Conservation (phyloP, 129 eudicot genomes). For the Tanacetum coccineum region DNA sequence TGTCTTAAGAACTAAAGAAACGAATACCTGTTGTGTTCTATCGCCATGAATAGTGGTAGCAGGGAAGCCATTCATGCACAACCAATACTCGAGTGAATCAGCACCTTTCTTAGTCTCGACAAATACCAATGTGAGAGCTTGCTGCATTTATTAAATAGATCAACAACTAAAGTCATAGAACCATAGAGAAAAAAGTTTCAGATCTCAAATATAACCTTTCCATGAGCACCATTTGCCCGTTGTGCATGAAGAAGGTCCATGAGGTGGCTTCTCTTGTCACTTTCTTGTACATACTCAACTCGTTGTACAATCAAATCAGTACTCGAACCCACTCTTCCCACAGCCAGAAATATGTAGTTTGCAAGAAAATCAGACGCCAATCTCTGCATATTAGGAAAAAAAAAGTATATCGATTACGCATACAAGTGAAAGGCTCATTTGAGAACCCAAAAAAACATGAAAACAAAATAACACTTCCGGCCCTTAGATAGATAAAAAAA, state of each 20-base stretch:
- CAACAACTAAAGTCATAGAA: conserved; percentile 5
- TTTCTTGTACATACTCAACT: conserved; percentile 80
- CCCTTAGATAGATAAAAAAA: too few relatives aligned
- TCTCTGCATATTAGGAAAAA: conserved; percentile 49
- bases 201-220: conserved; percentile 44
- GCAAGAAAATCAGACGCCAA: conserved; percentile 82
- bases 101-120: conserved; percentile 90
- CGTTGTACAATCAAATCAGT: conserved; percentile 83
- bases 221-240: conserved; percentile 63
- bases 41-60: conserved; percentile 88
- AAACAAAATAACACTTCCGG: too few relatives aligned
- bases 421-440: too few relatives aligned
- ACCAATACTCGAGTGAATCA: conserved; percentile 77
- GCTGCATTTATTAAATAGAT: conserved; percentile 41
- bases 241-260: conserved; percentile 92
- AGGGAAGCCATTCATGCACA: conserved; percentile 71
- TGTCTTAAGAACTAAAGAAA: neutral
- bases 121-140: conserved; percentile 80
- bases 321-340: conserved; percentile 94
- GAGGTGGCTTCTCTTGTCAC: conserved; percentile 84
- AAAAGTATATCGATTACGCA: neutral
- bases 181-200: neutral
- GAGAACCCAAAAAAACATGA: too few relatives aligned
- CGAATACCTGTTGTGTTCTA: conserved; percentile 69
- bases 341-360: conserved; percentile 71